Evolutionary conservation across 495 filamentous ascomycete genomes (phyloP), one percentile per base, ranked within the genome.

Genomic region (Cairneyella variabilis): DNA sequence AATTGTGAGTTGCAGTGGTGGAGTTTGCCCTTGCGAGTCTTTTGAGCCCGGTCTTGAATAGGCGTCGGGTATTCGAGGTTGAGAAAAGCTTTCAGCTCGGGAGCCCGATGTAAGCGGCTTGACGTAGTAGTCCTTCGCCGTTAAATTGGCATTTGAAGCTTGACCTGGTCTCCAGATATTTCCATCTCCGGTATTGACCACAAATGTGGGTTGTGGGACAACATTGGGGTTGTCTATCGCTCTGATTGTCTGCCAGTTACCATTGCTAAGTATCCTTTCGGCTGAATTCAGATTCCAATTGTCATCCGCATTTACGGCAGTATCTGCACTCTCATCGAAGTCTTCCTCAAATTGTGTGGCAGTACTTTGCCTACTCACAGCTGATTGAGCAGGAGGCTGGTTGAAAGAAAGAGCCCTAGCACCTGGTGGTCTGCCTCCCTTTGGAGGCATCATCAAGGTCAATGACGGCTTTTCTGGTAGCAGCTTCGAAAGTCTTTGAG

Each of bases 381-480:
- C 25, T 21, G 58, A 43, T 6, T 6, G 26, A n/a, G 12, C 28
- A 18, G 8, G 6, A 11, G 9, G 38, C 25, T 10, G 48, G 42
- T 30, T 52, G 56, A 46, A 45, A 57, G 52, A 44, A 51, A 38
- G 20, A 55, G 45, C 50, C 45, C 12, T 49, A 60, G 34, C 59
- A 50, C 30, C 50, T 28, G 57, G 57, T 60, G 52, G 50, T 42
- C 4, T 22, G 30, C 12, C 46, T 50, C 36, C 5, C 16, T 42
- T 12, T n/a, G 43, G 40, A 11, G 64, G 60, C 25, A 64, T 53
- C 17, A 25, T 37, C 17, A 60, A 41, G 7, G 26, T 56, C 38
- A 67, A 47, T 18, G 30, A 49, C 5, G 64, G 64, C 48, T 67
- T 67, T 23, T 59, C 59, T 6, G 64, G 64, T 14, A 65, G 48